Evolutionary conservation across 352 stramenopile genomes (phyloP), one percentile per base, ranked within the genome.

Genomic region (Globisporangium carolinianum): DNA sequence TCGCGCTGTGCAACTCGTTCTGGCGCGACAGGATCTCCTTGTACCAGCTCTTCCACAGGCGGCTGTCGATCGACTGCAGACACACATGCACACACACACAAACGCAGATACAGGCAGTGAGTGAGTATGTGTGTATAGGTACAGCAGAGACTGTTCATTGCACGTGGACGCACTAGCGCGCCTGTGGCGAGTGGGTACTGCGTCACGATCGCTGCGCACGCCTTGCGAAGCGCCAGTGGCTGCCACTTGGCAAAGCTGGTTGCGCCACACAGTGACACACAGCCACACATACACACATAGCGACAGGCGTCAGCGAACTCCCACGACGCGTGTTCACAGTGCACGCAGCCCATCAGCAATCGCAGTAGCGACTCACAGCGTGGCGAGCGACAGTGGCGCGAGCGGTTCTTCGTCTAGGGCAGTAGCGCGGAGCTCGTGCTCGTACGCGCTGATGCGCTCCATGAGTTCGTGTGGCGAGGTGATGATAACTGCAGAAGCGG

Each of bases 1-100:
- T 14, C n/a, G 24, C 17, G 2, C 10, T 35, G 8, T 48, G 53
- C 6, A 41, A 17, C n/a, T 51, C 47, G 4, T n/a, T 42, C 53
- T 79, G 67, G 6, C 83, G 60, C 0, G 43, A 53, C 3, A 71
- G 66, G 6, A 91, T 74, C 38, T 86, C 66, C 2, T 72, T 69
- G 57, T 89, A 85, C 78, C 79, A 91, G 55, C 64, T 85, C 52
- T 54, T 71, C 81, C 81, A 91, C 8, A 91, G 63, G 3, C 69
- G 69, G 42, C 84, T 66, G 49, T 79, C 79, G 41, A 87, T 53
- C 14, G 69, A 66, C 77, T 87, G 24, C 15, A 37, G 2, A 12
- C 4, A 14, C 15, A 42, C 10, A 24, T 39, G 6, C 60, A 60
- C 10, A 18, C 43, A 49, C 45, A 49, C 47, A 52, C 1, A 8